Evolutionary conservation across 1,139 yeast species (phyloP).

Genomic region (Yamadazyma mexicana): DNA sequence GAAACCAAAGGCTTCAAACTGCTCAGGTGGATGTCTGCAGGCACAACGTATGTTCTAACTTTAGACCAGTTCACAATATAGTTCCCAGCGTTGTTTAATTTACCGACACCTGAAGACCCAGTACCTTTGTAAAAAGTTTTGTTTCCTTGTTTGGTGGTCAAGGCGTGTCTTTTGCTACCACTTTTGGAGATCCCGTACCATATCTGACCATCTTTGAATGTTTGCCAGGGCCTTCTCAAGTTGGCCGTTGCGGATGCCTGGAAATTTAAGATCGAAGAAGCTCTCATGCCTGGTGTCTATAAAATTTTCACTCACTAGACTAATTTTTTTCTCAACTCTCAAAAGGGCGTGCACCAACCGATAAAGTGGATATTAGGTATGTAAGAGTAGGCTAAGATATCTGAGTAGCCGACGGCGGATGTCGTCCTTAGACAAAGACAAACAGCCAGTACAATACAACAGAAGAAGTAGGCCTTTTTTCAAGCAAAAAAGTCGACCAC

Average conservation of each 20-base stretch:
- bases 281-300: conserved; percentile 47
- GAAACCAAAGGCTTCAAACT: conserved; percentile 73
- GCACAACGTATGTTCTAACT: conserved; percentile 90
- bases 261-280: conserved; percentile 50
- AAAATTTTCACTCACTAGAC: conserved; percentile 12
- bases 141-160: conserved; percentile 93
- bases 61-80: conserved; percentile 80
- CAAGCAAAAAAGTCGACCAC: no score
- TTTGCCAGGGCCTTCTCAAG: conserved; percentile 87
- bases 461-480: no score
- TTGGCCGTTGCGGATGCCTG: conserved; percentile 51
- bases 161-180: conserved; percentile 82
- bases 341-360: background rate
- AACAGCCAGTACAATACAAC: no score
- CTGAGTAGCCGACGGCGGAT: no score
- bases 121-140: conserved; percentile 95
- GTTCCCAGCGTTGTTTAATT: conserved; percentile 68
- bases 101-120: conserved; percentile 90
- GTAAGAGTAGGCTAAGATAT: background rate
- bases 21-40: conserved; percentile 46
- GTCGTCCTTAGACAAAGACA: no score
- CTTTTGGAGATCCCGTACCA: conserved; percentile 77
- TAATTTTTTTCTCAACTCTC: background rate
- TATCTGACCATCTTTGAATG: conserved; percentile 76
- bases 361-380: background rate